Evolutionary conservation across 768 basidiomycete species (phyloP).

Genomic region (Boletus reticulatus): DNA sequence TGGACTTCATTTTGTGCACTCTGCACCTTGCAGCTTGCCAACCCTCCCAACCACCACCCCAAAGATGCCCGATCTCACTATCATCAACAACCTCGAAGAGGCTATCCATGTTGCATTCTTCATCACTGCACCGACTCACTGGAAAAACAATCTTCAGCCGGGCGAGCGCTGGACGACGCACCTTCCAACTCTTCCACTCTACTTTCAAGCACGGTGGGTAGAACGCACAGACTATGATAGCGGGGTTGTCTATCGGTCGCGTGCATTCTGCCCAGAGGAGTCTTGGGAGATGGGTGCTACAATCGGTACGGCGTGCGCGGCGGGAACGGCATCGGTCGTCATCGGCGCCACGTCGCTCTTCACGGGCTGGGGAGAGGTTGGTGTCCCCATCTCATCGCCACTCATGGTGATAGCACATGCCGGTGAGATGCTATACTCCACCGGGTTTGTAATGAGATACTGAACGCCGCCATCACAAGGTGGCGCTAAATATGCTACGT

Average conservation of each 20-base stretch:
- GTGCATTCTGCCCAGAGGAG: conserved; percentile 14
- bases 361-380: not conserved
- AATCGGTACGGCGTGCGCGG: conserved; percentile 14
- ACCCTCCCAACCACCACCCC: not conserved
- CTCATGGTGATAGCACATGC: conserved; percentile 11
- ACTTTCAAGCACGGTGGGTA: conserved; percentile 14
- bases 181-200: conserved; percentile 8
- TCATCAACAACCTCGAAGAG: conserved; percentile 19
- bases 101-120: conserved; percentile 21
- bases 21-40: not conserved
- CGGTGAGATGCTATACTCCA: not conserved
- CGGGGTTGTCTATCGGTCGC: conserved; percentile 4
- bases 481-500: conserved; percentile 3
- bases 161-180: conserved; percentile 18
- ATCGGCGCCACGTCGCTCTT: not conserved
- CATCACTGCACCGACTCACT: conserved; percentile 3
- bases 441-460: not conserved
- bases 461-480: conserved; percentile 1
- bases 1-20: too few relatives aligned
- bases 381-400: conserved; percentile 1
- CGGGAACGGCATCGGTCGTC: conserved; percentile 21
- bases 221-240: conserved; percentile 10
- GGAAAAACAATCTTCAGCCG: conserved; percentile 18
- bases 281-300: conserved; percentile 20
- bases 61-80: conserved; percentile 17